Base-by-base conservation (phyloP, 371 early-diverging fungal species). In the Phascolomyces articulosus region DNA sequence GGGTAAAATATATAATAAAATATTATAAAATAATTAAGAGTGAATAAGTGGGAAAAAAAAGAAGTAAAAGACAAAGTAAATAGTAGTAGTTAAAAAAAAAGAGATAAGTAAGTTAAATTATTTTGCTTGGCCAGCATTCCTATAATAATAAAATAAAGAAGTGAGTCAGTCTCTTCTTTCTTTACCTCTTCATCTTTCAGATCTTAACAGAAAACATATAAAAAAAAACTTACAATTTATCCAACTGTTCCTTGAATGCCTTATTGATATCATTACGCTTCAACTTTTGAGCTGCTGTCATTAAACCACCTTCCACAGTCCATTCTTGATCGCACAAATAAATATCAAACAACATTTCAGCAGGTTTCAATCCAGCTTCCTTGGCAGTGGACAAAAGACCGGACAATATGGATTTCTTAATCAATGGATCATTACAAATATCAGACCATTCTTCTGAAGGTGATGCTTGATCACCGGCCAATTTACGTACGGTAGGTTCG, bases 271-370 rank as follows among this genome's bases (percentile, higher is more conserved):
- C 91, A 53, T 84, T 85, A 63, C 98, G 88, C 80, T 96, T 95
- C 41, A 97, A 71, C 79, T 98, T 98, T 76, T 91, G 92, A 15
- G 97, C 95, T 15, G 98, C 95, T 10, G 98, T 98, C 80, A 95
- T 73, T 59, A 90, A 54, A 49, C 86, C 83, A 72, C 87, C 91
- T 73, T 96, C 91, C 1, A 94, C 85, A 4, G 95, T 94, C 96
- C 97, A 97, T 62, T 92, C 84, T 31, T 93, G 95, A 0, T 73
- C 73, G 58, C 82, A 85, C n/a, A 98, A 64, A 70, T 82, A 79
- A 23, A 96, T 74, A 58, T 80, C 86, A 24, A 81, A 66, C 44
- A 97, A 68, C 38, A 88, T 68, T 74, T 97, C 96, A n/a, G 91
- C 83, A 13, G 86, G 82, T 64, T 80, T 87, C 48, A 97, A 78